A percentile compares a stretch with the other conserved stretches of the same genome.
phyloP scores from a whole-genome alignment of 345 rosid genomes.

The Salix caprea region DNA sequence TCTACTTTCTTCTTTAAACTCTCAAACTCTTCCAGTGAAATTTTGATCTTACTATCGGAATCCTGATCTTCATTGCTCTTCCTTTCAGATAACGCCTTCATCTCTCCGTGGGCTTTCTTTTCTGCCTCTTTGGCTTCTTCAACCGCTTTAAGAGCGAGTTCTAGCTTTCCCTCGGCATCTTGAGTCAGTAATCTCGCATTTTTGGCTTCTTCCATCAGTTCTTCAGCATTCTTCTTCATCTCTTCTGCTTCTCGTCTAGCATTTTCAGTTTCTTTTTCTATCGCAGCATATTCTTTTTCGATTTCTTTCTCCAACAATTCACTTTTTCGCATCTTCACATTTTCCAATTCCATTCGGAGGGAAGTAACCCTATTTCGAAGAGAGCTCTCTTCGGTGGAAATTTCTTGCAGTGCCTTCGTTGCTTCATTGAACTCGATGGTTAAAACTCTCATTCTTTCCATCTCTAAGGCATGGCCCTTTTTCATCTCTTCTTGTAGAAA shows the following conservation, averaged over 20 bases:
- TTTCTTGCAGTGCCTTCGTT: slow-evolving; percentile 51
- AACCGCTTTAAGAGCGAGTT: slow-evolving; percentile 35
- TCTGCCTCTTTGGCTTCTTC: slow-evolving; percentile 60
- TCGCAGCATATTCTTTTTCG: slow-evolving; percentile 11
- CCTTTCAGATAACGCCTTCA: slow-evolving; percentile 43
- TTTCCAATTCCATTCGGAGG: slow-evolving; percentile 52
- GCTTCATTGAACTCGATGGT: slow-evolving; percentile 69
- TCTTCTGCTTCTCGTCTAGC: slow-evolving; percentile 39
- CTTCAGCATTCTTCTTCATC: slow-evolving; percentile 34
- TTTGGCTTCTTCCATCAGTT: slow-evolving; percentile 47
- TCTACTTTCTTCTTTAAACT: slow-evolving; percentile 44
- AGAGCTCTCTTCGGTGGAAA: slow-evolving; percentile 58
- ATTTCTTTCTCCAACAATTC: slow-evolving; percentile 32
- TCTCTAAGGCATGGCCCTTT: slow-evolving; percentile 52
- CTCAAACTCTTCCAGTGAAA: slow-evolving; percentile 53
- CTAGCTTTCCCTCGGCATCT: slow-evolving; percentile 47
- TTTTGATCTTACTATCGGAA: slow-evolving; percentile 38
- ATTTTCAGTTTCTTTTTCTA: slow-evolving; percentile 16
- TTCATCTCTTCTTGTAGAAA: slow-evolving; percentile 56
- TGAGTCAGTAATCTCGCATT: slow-evolving; percentile 26
- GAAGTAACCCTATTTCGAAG: slow-evolving; percentile 43
- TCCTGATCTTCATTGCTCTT: slow-evolving; percentile 14
- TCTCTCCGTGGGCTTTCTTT: slow-evolving; percentile 41
- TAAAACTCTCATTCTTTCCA: slow-evolving; percentile 43
- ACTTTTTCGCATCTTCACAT: slow-evolving; percentile 37